A percentile compares a stretch with the other conserved stretches of the same genome.
phyloP scores from a whole-genome alignment of 1,284 basidiomycete species.

The Marasmius tenuissimus region DNA sequence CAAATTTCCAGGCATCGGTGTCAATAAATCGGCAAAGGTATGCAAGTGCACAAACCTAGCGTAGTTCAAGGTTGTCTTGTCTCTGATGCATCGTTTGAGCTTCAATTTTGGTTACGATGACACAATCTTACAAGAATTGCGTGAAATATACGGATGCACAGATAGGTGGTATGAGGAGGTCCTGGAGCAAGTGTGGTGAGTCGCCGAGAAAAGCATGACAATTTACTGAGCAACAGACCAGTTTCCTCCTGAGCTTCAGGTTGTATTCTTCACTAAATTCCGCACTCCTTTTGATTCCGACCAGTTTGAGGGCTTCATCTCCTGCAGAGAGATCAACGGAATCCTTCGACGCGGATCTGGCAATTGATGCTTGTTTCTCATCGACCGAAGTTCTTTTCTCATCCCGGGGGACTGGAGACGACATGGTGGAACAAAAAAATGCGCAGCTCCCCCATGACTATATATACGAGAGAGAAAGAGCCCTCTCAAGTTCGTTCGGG shows the following conservation, averaged over 20 bases:
- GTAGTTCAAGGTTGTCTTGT: constrained; percentile 70
- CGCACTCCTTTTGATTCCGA: constrained; percentile 48
- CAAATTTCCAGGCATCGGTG: constrained; percentile 5
- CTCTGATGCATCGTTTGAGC: constrained; percentile 33
- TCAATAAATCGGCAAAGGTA: neutral
- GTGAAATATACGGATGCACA: constrained; percentile 69
- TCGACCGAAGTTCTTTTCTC: constrained; percentile 12
- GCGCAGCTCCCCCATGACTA: neutral
- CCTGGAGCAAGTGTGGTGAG: constrained; percentile 31
- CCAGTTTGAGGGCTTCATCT: constrained; percentile 61
- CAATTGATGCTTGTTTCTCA: neutral
- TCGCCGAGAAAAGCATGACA: neutral
- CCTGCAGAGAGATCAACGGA: constrained; percentile 36
- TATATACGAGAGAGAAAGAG: neutral
- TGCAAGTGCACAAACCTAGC: constrained; percentile 41
- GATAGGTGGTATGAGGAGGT: constrained; percentile 57
- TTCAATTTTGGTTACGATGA: neutral
- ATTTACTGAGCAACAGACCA: constrained; percentile 39
- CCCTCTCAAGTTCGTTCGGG: neutral
- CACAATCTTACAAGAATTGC: constrained; percentile 51
- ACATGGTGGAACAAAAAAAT: neutral
- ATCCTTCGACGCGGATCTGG: constrained; percentile 2
- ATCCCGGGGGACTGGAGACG: constrained; percentile 5
- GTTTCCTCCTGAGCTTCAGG: constrained; percentile 51
- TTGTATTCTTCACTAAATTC: constrained; percentile 66